Base-by-base conservation (phyloP, 306 rosid species). In the Cicer chorassanicum region DNA sequence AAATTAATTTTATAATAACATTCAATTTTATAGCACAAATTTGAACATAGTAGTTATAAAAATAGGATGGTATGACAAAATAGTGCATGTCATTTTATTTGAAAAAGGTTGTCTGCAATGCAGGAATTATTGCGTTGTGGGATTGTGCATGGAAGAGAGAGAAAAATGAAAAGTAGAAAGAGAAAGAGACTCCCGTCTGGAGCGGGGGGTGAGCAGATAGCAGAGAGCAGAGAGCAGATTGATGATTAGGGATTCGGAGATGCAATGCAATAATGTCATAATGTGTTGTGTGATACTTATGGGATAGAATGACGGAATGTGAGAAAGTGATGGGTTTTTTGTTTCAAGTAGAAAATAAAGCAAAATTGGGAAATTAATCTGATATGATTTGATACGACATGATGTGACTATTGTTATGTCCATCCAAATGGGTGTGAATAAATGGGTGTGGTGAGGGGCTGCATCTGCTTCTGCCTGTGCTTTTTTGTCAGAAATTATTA, bases 311-410 rank as follows among this genome's bases (percentile, higher is more conserved):
- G 86, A 80, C 34, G 75, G 85, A 87, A 83, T 87, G 88, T 87
- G 89, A 89, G 82, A 74, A 84, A 85, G 90, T 89, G 82, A 88
- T 89, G 90, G 89, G 88, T 83, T 77, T 59, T 74, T 84, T 73
- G 57, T 39, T 59, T 41, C 21, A 29, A 6, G 6, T 6, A 68
- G 21, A 69, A 36, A 48, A 21, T 45, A 68, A 67, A 62, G 72
- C n/a, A 65, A 64, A 65, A 36, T 24, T 29, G 64, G 1, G 1
- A 9, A 53, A 12, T 73, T 43, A 6, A 55, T 72, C 36, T 84
- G 80, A 84, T 84, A 76, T 91, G 95, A 89, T 89, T 88, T 70
- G 92, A 89, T 84, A 75, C 89, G 95, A 89, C 91, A 88, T 70
- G 92, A 89, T 73, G 80, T 73, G 89, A 83, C 87, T 56, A 66